Conservation (phyloP, 2,329 filamentous ascomycete species). For the Purpureocillium takamizusanense region DNA sequence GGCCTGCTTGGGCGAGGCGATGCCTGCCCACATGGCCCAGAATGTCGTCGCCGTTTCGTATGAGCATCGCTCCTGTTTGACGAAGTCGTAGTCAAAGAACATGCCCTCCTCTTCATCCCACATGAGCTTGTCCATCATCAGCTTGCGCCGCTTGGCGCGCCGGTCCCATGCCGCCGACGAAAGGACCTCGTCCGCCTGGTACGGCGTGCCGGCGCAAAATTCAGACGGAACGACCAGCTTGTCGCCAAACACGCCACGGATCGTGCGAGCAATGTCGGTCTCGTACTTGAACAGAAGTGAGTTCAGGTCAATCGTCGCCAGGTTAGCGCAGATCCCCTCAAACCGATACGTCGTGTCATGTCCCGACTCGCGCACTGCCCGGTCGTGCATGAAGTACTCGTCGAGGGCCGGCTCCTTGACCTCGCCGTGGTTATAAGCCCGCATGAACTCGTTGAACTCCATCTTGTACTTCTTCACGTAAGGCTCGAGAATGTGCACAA, state of each 20-base stretch:
- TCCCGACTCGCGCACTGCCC: conserved; percentile 89
- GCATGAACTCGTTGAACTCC: conserved; percentile 74
- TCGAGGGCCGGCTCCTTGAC: conserved; percentile 83
- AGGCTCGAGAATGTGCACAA: conserved; percentile 71
- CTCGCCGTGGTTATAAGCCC: conserved; percentile 72
- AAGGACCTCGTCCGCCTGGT: conserved; percentile 61
- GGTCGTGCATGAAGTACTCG: conserved; percentile 91
- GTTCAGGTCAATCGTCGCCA: conserved; percentile 92
- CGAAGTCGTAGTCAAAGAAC: conserved; percentile 96
- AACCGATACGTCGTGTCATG: conserved; percentile 95
- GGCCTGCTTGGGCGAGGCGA: conserved; percentile 80
- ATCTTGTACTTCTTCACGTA: conserved; percentile 79
- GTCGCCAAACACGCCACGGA: conserved; percentile 77
- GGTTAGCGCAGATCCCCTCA: conserved; percentile 75
- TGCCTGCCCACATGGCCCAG: conserved; percentile 95
- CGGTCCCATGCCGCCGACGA: conserved; percentile 87
- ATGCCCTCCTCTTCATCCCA: conserved; percentile 90
- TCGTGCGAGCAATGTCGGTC: conserved; percentile 79
- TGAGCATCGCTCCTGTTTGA: conserved; percentile 65
- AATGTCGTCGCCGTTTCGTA: conserved; percentile 94
- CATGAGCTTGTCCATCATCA: conserved; percentile 82
- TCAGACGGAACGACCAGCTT: conserved; percentile 72
- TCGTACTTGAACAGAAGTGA: conserved; percentile 96
- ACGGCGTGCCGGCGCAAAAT: conserved; percentile 59
- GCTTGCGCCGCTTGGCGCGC: conserved; percentile 73